Evolutionary conservation across 1,284 basidiomycete genomes (phyloP), one percentile per base, ranked within the genome.

Genomic region (Apiotrichum brassicae): DNA sequence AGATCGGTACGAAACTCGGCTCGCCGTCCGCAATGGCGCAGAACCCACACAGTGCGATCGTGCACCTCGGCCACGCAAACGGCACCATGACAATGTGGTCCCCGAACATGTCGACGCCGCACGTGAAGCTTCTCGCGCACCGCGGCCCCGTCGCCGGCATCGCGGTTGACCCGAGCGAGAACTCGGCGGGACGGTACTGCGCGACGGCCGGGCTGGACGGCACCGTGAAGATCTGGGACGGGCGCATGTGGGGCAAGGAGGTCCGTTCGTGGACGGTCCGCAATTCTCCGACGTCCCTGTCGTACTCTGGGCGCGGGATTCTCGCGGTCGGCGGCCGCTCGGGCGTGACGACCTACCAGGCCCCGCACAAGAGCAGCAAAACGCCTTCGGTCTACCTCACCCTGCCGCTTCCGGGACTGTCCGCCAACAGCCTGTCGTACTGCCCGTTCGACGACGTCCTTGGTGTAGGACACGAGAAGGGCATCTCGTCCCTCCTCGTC

Each of bases 361-460:
- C 65, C 43, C 40, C 61, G 16, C 46, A 50, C 35, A 36, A 39
- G 11, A 33, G 37, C 23, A 32, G 45, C 35, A 39, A 45, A 6
- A 25, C 51, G 24, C 49, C 60, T 16, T 47, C 41, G 11, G 78
- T 92, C 1, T 95, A 95, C 71, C 76, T 95, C 54, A 91, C 88
- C 0, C 58, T 72, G 11, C 63, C 64, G 1, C 85, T 20, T 77
- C 83, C 60, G 76, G 83, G 30, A 79, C 86, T 46, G 72, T 89
- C 42, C 75, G 81, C 22, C 82, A 82, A 23, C 72, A 86, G 30
- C 76, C 82, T 35, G 30, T 56, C 49, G 38, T 94, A 97, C 73
- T 86, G 86, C 59, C 93, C 94, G 5, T 97, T 88, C 76, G 88
- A 93, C 67, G 94, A 98, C 74, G 76, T 92, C 13, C 81, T 98